These are phyloP conservation scores for Theobroma grandiflorum DNA, from an alignment of 441 rosid genomes.

Conservation along the genomic window DNA sequence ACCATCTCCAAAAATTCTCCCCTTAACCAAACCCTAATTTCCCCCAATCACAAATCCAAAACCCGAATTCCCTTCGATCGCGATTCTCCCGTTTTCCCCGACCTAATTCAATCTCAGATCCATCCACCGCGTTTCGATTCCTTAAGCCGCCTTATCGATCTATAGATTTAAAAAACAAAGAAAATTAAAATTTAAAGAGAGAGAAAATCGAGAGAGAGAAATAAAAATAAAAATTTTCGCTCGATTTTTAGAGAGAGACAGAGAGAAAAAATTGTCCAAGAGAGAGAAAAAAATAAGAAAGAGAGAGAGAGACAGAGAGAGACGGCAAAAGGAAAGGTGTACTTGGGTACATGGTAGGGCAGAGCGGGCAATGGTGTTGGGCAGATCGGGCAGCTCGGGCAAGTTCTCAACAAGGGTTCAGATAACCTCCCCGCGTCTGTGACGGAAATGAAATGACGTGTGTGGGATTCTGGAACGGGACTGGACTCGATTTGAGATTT, in stretches of 20 bases:
- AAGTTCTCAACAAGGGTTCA: too few species aligned
- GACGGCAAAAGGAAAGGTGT: slow-evolving; percentile 39
- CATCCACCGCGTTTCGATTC: slow-evolving; percentile 13
- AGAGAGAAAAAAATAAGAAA: slow-evolving; percentile 18
- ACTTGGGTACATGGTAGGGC: slow-evolving; percentile 40
- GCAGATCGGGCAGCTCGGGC: too few species aligned
- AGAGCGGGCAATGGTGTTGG: background rate
- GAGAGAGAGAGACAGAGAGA: slow-evolving; percentile 31
- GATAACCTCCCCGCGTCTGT: slow-evolving; percentile 18
- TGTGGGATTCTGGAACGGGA: slow-evolving; percentile 26
- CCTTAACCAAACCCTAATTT: slow-evolving; percentile 29
- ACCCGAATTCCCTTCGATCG: slow-evolving; percentile 37
- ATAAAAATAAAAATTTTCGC: background rate
- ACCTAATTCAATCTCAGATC: slow-evolving; percentile 30
- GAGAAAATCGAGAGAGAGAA: background rate
- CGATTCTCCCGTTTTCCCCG: slow-evolving; percentile 3
- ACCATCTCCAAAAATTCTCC: slow-evolving; percentile 5
- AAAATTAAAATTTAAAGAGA: slow-evolving; percentile 5
- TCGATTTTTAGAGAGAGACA: slow-evolving; percentile 10
- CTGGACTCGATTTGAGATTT: background rate
- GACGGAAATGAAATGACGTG: slow-evolving; percentile 21
- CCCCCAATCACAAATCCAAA: slow-evolving; percentile 24
- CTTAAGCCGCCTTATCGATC: slow-evolving; percentile 29
- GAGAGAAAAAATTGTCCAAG: slow-evolving; percentile 20
- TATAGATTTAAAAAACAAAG: slow-evolving; percentile 13